Evolutionary conservation across 78 protist species (phyloP).

Genomic region (Acrasis kona): DNA sequence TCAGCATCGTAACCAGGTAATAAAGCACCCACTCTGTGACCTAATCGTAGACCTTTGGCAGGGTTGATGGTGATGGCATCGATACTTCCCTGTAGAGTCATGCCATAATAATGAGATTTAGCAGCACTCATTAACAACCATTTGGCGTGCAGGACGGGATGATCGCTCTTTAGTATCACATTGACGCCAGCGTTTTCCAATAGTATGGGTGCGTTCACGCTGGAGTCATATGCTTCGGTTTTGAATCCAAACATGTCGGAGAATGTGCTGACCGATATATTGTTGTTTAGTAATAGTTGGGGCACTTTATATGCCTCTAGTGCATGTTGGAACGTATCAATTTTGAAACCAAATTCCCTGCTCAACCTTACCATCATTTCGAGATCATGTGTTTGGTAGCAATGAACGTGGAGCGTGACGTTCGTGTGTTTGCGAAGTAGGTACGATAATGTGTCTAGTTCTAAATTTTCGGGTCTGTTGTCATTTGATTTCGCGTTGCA

Average conservation of each 20-base stretch:
- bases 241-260: constrained; percentile 10
- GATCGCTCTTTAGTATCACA: not conserved
- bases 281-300: not conserved
- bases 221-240: constrained; percentile 8
- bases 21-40: constrained; percentile 5
- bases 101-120: constrained; percentile 6
- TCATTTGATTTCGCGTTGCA: not conserved
- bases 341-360: not conserved
- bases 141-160: constrained; percentile 10
- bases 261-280: not conserved
- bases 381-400: not conserved
- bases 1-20: not conserved
- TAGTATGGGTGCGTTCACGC: not conserved
- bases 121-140: not conserved
- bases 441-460: not conserved
- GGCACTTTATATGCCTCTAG: constrained; percentile 5
- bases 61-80: not conserved
- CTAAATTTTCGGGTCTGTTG: not conserved
- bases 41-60: not conserved
- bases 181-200: constrained; percentile 1
- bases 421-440: not conserved
- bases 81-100: not conserved
- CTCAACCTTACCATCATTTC: not conserved
- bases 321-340: constrained; percentile 13
- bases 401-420: constrained; percentile 1